Evolutionary conservation across 2,329 filamentous ascomycete species (phyloP).

Genomic region (Colletotrichum aenigma): DNA sequence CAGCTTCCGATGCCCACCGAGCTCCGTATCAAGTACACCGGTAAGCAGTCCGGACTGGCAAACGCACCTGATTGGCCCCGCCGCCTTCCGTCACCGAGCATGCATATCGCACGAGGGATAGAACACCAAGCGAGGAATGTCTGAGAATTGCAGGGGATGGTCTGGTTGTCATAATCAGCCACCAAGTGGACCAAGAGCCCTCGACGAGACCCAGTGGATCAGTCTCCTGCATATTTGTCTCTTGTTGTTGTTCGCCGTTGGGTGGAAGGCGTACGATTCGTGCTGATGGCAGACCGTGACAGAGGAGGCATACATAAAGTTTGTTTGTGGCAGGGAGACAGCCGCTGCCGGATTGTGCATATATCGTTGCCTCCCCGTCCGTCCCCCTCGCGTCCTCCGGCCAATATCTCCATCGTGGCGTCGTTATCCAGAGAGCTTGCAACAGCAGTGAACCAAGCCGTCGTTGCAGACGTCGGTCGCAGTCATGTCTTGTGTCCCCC

Average conservation of each 20-base stretch:
- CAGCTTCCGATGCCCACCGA: conserved; percentile 7
- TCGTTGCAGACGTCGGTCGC: conserved; percentile 10
- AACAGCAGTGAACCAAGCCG: neutral
- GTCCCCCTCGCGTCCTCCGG: neutral
- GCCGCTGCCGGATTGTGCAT: neutral
- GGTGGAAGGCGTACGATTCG: conserved; percentile 10
- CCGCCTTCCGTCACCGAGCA: neutral
- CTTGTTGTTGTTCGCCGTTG: conserved; percentile 18
- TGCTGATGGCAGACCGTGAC: neutral
- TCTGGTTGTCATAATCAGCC: conserved; percentile 16
- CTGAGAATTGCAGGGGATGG: conserved; percentile 18
- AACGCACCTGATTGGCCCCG: neutral
- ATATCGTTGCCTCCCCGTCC: conserved; percentile 20
- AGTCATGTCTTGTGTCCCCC: conserved; percentile 8
- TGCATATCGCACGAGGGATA: conserved; percentile 14
- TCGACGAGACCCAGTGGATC: conserved; percentile 8
- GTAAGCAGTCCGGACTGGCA: neutral
- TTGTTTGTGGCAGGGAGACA: conserved; percentile 20
- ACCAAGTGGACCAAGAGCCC: conserved; percentile 5
- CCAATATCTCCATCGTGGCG: neutral
- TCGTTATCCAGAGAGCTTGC: neutral
- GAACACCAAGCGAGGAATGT: conserved; percentile 14
- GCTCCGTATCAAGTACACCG: neutral
- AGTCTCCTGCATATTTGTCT: conserved; percentile 22
- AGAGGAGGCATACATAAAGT: conserved; percentile 9